Conservation (phyloP, 208 protist genomes). For the Crithidia expoeki region DNA sequence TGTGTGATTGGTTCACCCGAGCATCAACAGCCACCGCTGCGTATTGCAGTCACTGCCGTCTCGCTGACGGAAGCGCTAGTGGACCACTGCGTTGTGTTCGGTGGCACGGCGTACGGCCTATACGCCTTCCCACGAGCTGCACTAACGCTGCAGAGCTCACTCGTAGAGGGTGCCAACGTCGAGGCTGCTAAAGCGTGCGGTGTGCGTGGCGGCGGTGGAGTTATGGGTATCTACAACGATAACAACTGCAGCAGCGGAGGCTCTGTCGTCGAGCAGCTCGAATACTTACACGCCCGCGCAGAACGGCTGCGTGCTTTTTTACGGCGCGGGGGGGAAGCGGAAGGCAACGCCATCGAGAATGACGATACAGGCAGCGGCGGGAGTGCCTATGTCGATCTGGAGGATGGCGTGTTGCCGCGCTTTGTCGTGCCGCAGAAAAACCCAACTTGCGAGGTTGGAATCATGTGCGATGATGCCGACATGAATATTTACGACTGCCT, state of each 20-base stretch:
- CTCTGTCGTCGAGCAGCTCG: slow-evolving; percentile 31
- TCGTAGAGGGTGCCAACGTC: slow-evolving; percentile 57
- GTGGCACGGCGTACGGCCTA: slow-evolving; percentile 56
- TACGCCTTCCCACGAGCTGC: slow-evolving; percentile 77
- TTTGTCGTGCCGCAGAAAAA: slow-evolving; percentile 43
- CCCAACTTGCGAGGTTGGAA: slow-evolving; percentile 49
- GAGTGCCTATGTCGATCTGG: slow-evolving; percentile 8
- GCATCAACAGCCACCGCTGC: neutral
- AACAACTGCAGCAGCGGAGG: neutral
- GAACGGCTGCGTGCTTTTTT: slow-evolving; percentile 23
- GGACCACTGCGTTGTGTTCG: slow-evolving; percentile 70
- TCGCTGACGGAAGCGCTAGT: slow-evolving; percentile 59
- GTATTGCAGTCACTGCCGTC: slow-evolving; percentile 57
- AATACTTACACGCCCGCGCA: slow-evolving; percentile 33
- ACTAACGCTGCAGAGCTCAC: slow-evolving; percentile 41
- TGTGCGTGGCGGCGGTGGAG: neutral
- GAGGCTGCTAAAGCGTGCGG: slow-evolving; percentile 16
- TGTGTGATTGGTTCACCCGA: slow-evolving; percentile 65
- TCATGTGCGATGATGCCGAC: slow-evolving; percentile 82
- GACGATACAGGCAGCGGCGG: slow-evolving; percentile 8
- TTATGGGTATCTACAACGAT: neutral
- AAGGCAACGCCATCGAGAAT: slow-evolving; percentile 22
- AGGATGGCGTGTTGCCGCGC: slow-evolving; percentile 33
- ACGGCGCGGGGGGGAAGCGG: slow-evolving; percentile 10
- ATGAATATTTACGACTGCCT: slow-evolving; percentile 63